Conservation (phyloP, 768 basidiomycete species). For the Kwoniella dendrophila region DNA sequence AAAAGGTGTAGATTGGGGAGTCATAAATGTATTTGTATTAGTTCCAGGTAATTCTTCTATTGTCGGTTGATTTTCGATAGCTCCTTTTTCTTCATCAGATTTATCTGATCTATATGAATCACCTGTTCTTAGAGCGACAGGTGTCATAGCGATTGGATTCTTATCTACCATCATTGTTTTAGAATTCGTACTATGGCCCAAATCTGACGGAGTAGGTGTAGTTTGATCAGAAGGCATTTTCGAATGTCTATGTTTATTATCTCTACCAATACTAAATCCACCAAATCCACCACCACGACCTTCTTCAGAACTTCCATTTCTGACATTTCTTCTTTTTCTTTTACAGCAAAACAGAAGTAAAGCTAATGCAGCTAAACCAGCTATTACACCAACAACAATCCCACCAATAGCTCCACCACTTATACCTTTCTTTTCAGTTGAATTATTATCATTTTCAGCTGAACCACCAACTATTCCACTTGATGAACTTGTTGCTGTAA, state of each 20-base stretch:
- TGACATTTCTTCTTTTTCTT: conserved; percentile 7
- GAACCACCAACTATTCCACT: not conserved
- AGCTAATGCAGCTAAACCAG: conserved; percentile 8
- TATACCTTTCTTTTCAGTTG: conserved; percentile 8
- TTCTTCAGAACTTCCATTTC: not conserved
- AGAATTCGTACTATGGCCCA: conserved; percentile 1
- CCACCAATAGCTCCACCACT: conserved; percentile 38
- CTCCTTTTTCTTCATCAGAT: conserved; percentile 3
- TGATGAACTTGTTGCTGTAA: conserved; percentile 2
- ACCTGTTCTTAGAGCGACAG: not conserved
- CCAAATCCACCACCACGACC: too few relatives aligned
- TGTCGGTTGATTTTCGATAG: not conserved
- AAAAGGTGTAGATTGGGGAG: not conserved
- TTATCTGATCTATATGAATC: conserved; percentile 14
- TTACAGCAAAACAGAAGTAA: conserved; percentile 17
- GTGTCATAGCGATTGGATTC: conserved; percentile 9
- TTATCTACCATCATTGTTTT: not conserved
- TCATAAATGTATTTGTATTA: not conserved
- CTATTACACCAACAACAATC: conserved; percentile 32
- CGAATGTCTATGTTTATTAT: not conserved
- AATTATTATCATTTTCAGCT: not conserved
- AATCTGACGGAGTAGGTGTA: not conserved
- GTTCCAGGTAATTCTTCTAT: conserved; percentile 1
- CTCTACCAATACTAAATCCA: not conserved
- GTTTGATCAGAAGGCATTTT: conserved; percentile 16